Percentiles rank a stretch among this genome's conserved stretches.
phyloP scores from a whole-genome alignment of 257 asterid genomes.

The Nicotiana paniculata region DNA sequence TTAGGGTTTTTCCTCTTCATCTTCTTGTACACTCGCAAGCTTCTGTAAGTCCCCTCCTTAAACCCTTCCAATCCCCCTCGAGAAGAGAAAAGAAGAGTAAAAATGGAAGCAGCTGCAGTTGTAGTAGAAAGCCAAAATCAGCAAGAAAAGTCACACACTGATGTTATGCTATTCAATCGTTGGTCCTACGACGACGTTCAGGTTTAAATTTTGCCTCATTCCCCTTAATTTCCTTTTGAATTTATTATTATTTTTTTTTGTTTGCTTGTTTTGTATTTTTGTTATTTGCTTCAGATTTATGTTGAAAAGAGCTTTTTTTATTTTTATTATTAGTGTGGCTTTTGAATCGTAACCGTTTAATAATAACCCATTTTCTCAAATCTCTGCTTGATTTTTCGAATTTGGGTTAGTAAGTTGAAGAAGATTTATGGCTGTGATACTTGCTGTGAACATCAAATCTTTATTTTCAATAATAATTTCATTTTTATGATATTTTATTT shows the following conservation, averaged over 20 bases:
- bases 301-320: background rate
- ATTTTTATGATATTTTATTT: background rate
- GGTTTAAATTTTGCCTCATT: slow-evolving; percentile 9
- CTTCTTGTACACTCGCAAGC: background rate
- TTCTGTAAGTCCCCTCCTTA: background rate
- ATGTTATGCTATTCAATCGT: slow-evolving; percentile 48
- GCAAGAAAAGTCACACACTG: slow-evolving; percentile 28
- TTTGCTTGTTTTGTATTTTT: background rate
- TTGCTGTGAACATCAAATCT: background rate
- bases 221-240: background rate
- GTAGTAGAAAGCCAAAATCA: background rate
- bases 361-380: background rate
- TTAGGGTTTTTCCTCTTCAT: background rate
- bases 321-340: background rate
- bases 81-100: background rate
- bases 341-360: background rate
- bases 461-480: too few relatives aligned
- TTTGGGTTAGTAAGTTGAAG: background rate
- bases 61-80: background rate
- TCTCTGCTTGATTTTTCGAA: background rate
- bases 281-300: too few relatives aligned
- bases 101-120: background rate
- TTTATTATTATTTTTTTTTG: background rate
- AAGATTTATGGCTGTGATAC: background rate
- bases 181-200: slow-evolving; percentile 53